Evolutionary conservation across 2,329 filamentous ascomycete species (phyloP).

Genomic region (Myriosclerotinia duriaeana): DNA sequence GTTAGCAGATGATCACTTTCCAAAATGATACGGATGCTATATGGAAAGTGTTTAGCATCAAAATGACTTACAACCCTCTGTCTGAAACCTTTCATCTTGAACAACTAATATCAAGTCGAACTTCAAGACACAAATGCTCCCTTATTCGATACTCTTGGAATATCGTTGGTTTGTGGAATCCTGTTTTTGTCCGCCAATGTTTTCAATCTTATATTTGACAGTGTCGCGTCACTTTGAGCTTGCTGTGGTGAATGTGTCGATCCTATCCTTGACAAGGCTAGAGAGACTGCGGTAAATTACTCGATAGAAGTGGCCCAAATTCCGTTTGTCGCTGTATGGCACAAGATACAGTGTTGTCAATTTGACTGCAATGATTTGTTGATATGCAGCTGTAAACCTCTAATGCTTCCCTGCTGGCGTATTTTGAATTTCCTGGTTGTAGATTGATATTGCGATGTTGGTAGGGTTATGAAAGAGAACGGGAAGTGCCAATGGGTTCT

Average conservation of each 20-base stretch:
- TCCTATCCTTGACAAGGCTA: constrained; percentile 13
- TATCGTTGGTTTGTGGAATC: neutral
- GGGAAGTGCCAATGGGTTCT: constrained; percentile 16
- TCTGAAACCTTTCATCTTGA: constrained; percentile 93
- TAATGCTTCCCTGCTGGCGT: constrained; percentile 1
- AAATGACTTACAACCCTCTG: constrained; percentile 82
- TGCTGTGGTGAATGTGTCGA: constrained; percentile 4
- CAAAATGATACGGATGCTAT: constrained; percentile 14
- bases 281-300: constrained; percentile 3
- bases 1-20: constrained; percentile 45
- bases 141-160: constrained; percentile 2
- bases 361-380: constrained; percentile 12
- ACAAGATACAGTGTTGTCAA: constrained; percentile 6
- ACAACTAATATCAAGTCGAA: constrained; percentile 12
- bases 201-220: neutral
- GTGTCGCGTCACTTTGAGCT: constrained; percentile 19
- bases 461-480: neutral
- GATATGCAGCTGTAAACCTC: constrained; percentile 1
- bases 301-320: constrained; percentile 10
- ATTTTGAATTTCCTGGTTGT: neutral
- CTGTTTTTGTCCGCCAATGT: constrained; percentile 12
- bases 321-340: constrained; percentile 11
- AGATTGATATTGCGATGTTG: constrained; percentile 17
- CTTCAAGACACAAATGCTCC: neutral
- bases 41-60: constrained; percentile 32